These are phyloP conservation scores for Flaveria sonorensis DNA, from an alignment of 129 eudicot genomes.

Conservation along the genomic window DNA sequence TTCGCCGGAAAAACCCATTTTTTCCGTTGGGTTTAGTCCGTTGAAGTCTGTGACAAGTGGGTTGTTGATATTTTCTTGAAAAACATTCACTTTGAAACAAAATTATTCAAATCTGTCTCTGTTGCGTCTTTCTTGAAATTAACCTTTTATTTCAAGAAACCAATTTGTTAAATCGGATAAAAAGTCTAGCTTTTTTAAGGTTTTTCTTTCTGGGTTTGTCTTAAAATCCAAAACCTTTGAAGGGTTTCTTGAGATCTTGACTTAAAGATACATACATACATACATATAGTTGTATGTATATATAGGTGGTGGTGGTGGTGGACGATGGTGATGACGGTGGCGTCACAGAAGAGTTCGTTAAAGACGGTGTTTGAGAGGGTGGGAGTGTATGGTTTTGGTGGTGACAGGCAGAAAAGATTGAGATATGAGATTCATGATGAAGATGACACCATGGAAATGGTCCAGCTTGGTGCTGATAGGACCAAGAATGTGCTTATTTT, in stretches of 20 bases:
- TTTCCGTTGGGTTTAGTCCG: constrained; percentile 12
- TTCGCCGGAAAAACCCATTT: neutral
- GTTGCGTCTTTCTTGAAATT: constrained; percentile 41
- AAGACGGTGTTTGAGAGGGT: constrained; percentile 65
- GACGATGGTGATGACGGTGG: constrained; percentile 49
- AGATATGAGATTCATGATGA: constrained; percentile 50
- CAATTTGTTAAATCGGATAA: constrained; percentile 8
- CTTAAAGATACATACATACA: constrained; percentile 17
- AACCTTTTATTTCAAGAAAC: constrained; percentile 6
- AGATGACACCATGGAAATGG: constrained; percentile 71
- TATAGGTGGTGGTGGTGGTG: constrained; percentile 27
- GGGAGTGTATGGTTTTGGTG: constrained; percentile 56
- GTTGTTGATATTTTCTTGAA: constrained; percentile 9
- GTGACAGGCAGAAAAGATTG: constrained; percentile 36
- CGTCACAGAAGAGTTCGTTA: constrained; percentile 42
- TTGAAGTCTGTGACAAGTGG: constrained; percentile 18
- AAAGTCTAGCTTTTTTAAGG: neutral
- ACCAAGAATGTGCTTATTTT: constrained; percentile 77
- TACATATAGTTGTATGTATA: constrained; percentile 30
- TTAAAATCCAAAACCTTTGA: constrained; percentile 14
- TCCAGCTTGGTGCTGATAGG: constrained; percentile 84
- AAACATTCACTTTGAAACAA: neutral
- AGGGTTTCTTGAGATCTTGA: constrained; percentile 15
- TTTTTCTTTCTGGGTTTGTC: constrained; percentile 26
- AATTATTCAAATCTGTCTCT: constrained; percentile 21